Conservation (phyloP, 768 basidiomycete species). For the Pluteus cervinus region DNA sequence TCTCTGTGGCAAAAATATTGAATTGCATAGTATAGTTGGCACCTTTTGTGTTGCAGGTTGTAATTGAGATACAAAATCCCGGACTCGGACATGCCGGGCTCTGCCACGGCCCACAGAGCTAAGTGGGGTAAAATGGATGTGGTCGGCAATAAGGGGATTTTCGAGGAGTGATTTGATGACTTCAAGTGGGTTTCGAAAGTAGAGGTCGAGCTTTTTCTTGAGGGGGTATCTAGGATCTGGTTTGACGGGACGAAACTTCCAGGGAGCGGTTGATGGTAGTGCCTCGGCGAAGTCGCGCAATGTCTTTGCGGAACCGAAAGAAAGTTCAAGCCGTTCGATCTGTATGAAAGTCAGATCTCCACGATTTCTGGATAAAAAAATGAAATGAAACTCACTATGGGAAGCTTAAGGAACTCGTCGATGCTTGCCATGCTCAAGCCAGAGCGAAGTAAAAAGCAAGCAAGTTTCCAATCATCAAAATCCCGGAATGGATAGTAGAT, state of each 20-base stretch:
- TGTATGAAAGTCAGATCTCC: too few relatives aligned
- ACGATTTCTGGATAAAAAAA: background rate
- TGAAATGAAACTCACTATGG: conserved; percentile 14
- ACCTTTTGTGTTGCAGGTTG: too few relatives aligned
- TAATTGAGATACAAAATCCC: too few relatives aligned
- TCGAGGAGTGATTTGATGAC: conserved; percentile 17
- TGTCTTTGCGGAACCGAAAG: conserved; percentile 12
- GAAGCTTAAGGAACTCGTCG: conserved; percentile 19
- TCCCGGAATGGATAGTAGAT: conserved; percentile 26
- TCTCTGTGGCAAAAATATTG: too few relatives aligned
- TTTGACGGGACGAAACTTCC: conserved; percentile 13
- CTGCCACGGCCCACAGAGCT: too few relatives aligned
- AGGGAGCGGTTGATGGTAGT: conserved; percentile 14
- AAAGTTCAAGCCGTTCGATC: conserved; percentile 4
- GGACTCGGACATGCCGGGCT: too few relatives aligned
- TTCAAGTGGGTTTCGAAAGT: conserved; percentile 19
- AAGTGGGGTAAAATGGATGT: too few relatives aligned
- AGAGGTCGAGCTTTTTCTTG: conserved; percentile 12
- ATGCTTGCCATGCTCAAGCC: conserved; percentile 22
- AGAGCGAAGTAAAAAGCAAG: conserved; percentile 19
- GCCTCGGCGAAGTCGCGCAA: conserved; percentile 10
- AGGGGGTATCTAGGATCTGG: conserved; percentile 7
- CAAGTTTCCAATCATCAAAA: conserved; percentile 25
- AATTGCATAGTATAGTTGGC: too few relatives aligned
- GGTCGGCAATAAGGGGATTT: conserved; percentile 15